phyloP scores from a whole-genome alignment of 164 flowering plant genomes.

The Chimonanthus salicifolius region DNA sequence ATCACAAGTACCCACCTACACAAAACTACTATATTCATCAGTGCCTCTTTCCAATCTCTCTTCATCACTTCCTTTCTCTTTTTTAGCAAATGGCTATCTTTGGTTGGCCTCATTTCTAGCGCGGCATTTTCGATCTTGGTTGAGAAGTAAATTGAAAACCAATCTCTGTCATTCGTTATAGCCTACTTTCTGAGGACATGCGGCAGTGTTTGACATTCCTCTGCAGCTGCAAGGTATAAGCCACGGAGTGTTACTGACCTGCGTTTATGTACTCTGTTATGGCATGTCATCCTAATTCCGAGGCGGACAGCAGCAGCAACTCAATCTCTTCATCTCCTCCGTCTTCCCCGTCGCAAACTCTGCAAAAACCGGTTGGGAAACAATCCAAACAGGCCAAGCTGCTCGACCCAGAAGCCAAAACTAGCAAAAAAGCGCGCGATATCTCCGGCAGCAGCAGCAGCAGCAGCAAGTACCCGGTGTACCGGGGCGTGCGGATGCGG shows the following conservation, averaged over 20 bases:
- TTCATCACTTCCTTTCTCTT: not conserved
- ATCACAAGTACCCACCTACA: not conserved
- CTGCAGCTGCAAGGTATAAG: too few relatives aligned
- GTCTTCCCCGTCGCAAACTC: constrained; percentile 11
- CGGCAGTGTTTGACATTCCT: too few relatives aligned
- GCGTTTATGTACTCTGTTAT: not conserved
- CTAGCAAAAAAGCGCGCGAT: constrained; percentile 24
- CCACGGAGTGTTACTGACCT: too few relatives aligned
- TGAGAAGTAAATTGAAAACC: too few relatives aligned
- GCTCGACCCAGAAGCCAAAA: constrained; percentile 9
- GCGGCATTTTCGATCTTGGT: too few relatives aligned
- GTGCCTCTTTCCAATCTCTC: not conserved
- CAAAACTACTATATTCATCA: not conserved
- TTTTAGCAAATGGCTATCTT: not conserved
- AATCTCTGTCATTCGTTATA: too few relatives aligned
- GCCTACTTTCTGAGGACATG: too few relatives aligned
- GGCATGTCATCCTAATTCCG: constrained; percentile 17
- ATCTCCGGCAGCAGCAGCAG: too few relatives aligned
- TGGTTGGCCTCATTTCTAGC: too few relatives aligned
- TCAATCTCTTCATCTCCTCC: constrained; percentile 22
- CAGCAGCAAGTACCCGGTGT: constrained; percentile 48
- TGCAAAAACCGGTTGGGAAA: not conserved
- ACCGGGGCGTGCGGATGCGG: constrained; percentile 76
- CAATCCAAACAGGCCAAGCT: constrained; percentile 4
- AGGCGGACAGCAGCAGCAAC: constrained; percentile 36